phyloP scores from a whole-genome alignment of 1,139 yeast genomes.

The Candida mesenterica region DNA sequence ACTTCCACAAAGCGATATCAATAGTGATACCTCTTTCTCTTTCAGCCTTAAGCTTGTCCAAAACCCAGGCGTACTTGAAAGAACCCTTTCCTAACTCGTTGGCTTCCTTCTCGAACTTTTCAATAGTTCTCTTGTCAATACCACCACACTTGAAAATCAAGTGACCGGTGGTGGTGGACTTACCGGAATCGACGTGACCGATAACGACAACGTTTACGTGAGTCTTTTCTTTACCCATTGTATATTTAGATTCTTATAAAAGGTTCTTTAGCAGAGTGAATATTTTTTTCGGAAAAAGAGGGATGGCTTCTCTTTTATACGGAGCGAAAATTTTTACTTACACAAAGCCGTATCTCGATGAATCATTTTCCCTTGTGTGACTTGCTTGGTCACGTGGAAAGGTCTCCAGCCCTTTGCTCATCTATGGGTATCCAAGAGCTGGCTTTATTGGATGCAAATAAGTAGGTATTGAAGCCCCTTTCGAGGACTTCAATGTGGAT shows the following conservation, averaged over 20 bases:
- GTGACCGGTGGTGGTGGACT: constrained; percentile 66
- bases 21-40: constrained; percentile 97
- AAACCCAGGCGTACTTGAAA: constrained; percentile 98
- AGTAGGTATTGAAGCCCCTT: too few species aligned
- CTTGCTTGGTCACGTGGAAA: too few species aligned
- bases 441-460: too few species aligned
- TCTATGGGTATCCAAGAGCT: too few species aligned
- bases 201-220: constrained; percentile 99
- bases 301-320: too few species aligned
- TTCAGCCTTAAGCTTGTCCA: constrained; percentile 94
- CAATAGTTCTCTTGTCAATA: constrained; percentile 97
- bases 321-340: too few species aligned
- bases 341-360: too few species aligned
- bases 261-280: too few species aligned
- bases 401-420: too few species aligned
- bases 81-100: constrained; percentile 98
- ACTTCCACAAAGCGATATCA: constrained; percentile 92
- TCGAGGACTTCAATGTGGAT: too few species aligned
- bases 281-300: too few species aligned
- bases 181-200: constrained; percentile 33
- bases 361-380: too few species aligned
- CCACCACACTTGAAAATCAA: constrained; percentile 93
- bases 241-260: constrained; percentile 4
- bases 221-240: constrained; percentile 85
- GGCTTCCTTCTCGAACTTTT: constrained; percentile 98